phyloP scores from a whole-genome alignment of 1,284 basidiomycete genomes.

The Pisolithus thermaeus region DNA sequence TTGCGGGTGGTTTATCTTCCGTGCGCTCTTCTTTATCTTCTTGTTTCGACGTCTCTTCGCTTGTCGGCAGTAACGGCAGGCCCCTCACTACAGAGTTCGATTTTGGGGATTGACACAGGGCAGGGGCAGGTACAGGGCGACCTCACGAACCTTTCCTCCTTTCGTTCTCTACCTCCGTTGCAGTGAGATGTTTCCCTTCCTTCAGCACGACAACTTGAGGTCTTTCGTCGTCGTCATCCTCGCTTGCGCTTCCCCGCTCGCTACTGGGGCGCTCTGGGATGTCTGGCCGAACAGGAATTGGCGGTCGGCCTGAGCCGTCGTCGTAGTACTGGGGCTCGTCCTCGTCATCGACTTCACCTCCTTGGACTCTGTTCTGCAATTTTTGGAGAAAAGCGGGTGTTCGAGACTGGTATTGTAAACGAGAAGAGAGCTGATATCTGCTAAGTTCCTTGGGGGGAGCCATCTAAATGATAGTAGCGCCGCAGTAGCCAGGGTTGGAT shows the following conservation, averaged over 20 bases:
- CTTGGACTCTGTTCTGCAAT: constrained; percentile 53
- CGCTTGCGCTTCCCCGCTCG: constrained; percentile 69
- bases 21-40: constrained; percentile 6
- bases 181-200: constrained; percentile 77
- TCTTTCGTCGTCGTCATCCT: constrained; percentile 73
- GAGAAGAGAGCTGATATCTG: constrained; percentile 59
- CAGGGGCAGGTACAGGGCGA: background rate
- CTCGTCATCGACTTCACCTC: constrained; percentile 39
- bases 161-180: constrained; percentile 71
- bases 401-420: constrained; percentile 47
- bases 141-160: constrained; percentile 59
- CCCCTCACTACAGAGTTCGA: constrained; percentile 40
- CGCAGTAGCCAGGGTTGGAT: background rate
- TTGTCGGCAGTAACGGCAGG: constrained; percentile 35
- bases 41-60: constrained; percentile 10
- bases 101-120: constrained; percentile 1
- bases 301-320: constrained; percentile 60
- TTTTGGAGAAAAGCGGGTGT: constrained; percentile 57
- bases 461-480: constrained; percentile 28
- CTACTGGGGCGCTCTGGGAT: constrained; percentile 66
- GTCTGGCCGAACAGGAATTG: constrained; percentile 68
- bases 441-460: constrained; percentile 62
- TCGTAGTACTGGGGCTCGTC: constrained; percentile 40
- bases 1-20: constrained; percentile 9
- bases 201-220: constrained; percentile 83